Percentiles rank a stretch among this genome's conserved stretches.
Evolutionary conservation across 208 protist genomes (phyloP).

Genomic region (Strigomonas oncopelti): DNA sequence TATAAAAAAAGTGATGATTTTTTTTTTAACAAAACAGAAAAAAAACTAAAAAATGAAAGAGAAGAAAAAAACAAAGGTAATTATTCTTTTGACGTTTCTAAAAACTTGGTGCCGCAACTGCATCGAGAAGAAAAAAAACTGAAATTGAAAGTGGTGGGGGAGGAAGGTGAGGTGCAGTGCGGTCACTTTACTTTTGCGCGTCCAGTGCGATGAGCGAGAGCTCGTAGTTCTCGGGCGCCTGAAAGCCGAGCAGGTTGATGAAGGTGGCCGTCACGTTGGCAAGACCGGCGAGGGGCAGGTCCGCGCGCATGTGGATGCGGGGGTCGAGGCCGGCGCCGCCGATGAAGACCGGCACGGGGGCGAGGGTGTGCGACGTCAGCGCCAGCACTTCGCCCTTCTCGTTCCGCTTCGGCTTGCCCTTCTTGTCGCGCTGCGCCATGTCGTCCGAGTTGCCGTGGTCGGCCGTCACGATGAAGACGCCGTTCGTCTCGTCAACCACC

Average conservation of each 20-base stretch:
- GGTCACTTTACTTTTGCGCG: constrained; percentile 11
- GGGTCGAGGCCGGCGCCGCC: constrained; percentile 79
- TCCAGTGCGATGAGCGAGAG: constrained; percentile 68
- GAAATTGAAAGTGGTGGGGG: no score
- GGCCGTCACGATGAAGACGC: constrained; percentile 89
- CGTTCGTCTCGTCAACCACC: constrained; percentile 82
- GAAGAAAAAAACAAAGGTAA: background rate
- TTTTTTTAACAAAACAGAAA: constrained; percentile 9
- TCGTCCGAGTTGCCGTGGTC: constrained; percentile 96
- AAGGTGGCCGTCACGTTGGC: constrained; percentile 93
- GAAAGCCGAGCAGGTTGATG: constrained; percentile 91
- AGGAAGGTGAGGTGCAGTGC: no score
- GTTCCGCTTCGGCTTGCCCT: constrained; percentile 78
- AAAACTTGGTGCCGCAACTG: no score
- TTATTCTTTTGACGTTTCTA: constrained; percentile 10
- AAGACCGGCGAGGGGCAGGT: constrained; percentile 84
- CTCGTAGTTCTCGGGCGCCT: constrained; percentile 88
- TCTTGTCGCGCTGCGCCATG: constrained; percentile 92
- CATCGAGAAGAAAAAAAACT: constrained; percentile 5
- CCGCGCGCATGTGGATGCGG: constrained; percentile 78
- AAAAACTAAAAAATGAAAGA: constrained; percentile 12
- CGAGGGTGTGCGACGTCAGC: constrained; percentile 92
- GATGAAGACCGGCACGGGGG: constrained; percentile 90
- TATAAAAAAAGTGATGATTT: background rate
- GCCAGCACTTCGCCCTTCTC: constrained; percentile 68